Conservation (phyloP, 176 grass and related monocot species). For the Eragrostis curvula region DNA sequence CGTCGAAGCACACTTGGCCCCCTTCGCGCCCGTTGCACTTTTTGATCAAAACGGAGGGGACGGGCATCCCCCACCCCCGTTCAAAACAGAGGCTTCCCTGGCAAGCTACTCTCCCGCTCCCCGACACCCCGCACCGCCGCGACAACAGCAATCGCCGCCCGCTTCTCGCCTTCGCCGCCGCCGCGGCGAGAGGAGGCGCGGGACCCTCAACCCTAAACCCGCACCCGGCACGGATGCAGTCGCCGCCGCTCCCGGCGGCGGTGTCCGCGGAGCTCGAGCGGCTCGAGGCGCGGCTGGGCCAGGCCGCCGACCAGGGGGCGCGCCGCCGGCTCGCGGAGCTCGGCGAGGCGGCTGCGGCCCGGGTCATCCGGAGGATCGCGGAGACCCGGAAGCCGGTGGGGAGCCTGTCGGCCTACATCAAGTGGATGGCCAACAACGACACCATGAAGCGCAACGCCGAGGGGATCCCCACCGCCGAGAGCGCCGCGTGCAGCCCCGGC, state of each 20-base stretch:
- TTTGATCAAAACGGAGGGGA: not conserved
- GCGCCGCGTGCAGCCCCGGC: constrained; percentile 28
- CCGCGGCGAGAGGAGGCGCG: not conserved
- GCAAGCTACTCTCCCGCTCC: not conserved
- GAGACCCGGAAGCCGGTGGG: not conserved
- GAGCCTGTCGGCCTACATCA: constrained; percentile 35
- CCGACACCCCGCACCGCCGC: too few species aligned
- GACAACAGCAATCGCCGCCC: too few species aligned
- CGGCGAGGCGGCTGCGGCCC: constrained; percentile 4
- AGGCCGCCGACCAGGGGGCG: constrained; percentile 10
- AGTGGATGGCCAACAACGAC: not conserved
- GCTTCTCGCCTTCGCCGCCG: not conserved
- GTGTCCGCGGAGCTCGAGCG: constrained; percentile 26
- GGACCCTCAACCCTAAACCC: constrained; percentile 19
- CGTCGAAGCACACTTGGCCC: not conserved
- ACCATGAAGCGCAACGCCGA: constrained; percentile 29
- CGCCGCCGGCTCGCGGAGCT: constrained; percentile 25
- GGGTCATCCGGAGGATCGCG: constrained; percentile 16
- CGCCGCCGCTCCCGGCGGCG: not conserved
- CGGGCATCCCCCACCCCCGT: not conserved
- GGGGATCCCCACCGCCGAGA: constrained; percentile 32
- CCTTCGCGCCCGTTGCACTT: not conserved
- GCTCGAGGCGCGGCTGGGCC: constrained; percentile 23
- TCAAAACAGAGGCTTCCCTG: not conserved
- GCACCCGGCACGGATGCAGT: not conserved